Conservation (phyloP, 805 yeast species). For the Hanseniaspora thailandica region DNA sequence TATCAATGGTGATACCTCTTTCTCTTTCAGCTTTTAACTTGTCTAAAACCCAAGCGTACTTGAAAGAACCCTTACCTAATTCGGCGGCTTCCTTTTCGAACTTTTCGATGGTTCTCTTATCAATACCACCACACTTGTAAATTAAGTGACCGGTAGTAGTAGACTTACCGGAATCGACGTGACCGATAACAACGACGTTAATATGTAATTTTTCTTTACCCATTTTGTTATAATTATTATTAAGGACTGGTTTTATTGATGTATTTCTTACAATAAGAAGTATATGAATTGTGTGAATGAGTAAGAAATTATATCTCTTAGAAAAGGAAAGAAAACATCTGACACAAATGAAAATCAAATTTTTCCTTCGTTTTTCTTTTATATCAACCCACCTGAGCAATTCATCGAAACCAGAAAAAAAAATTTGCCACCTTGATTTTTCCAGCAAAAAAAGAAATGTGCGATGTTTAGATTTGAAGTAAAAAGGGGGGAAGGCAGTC, state of each 20-base stretch:
- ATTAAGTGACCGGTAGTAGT: conserved; percentile 99
- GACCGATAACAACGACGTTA: conserved; percentile 99
- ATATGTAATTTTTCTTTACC: conserved; percentile 96
- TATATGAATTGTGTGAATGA: no score
- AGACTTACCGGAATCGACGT: conserved; percentile 99
- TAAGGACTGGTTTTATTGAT: conserved; percentile 8
- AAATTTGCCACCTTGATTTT: not conserved
- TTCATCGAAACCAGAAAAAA: not conserved
- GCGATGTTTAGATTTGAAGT: not conserved
- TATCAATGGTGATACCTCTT: conserved; percentile 94
- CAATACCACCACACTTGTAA: conserved; percentile 99
- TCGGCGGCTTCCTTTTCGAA: conserved; percentile 97
- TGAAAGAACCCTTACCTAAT: conserved; percentile 94
- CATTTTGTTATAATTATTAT: conserved; percentile 31
- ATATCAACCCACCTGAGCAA: not conserved
- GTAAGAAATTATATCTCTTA: no score
- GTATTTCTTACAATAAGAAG: not conserved
- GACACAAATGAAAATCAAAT: no score
- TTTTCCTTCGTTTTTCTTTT: not conserved
- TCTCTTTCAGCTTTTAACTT: conserved; percentile 92
- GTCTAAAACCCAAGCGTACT: conserved; percentile 96
- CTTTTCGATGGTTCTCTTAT: conserved; percentile 97
- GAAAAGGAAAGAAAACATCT: not conserved
- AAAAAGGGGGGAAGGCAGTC: not conserved
- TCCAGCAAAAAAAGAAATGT: not conserved